These are phyloP conservation scores for Ascochyta viciae-villosae DNA, from an alignment of 2,329 filamentous ascomycete species.

Conservation along the genomic window DNA sequence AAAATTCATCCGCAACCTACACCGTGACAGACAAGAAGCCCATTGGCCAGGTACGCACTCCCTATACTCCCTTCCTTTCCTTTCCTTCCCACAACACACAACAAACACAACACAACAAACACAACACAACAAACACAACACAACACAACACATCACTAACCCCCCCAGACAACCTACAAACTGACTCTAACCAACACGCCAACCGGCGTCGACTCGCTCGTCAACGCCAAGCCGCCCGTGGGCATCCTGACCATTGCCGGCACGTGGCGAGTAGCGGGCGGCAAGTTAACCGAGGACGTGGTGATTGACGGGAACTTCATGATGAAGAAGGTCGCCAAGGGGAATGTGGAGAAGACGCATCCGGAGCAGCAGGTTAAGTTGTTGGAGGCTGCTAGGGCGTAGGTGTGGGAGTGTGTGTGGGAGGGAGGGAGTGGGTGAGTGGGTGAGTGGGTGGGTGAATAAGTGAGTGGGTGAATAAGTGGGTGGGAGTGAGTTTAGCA, in stretches of 20 bases:
- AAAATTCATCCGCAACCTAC: conserved; percentile 40
- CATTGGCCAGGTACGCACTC: conserved; percentile 41
- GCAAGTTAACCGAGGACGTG: conserved; percentile 46
- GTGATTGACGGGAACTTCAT: conserved; percentile 53
- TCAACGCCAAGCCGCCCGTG: conserved; percentile 50
- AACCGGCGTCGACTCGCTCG: conserved; percentile 46
- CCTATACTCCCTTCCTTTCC: not conserved
- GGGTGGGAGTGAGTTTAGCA: too few relatives aligned
- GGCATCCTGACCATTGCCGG: conserved; percentile 49
- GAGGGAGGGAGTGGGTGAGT: too few relatives aligned
- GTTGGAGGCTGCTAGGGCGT: conserved; percentile 36
- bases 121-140: too few relatives aligned
- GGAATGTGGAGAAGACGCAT: conserved; percentile 51
- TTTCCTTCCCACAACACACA: not conserved
- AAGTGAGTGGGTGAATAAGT: too few relatives aligned
- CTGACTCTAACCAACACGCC: conserved; percentile 49
- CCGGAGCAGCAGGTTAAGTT: conserved; percentile 48
- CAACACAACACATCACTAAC: not conserved
- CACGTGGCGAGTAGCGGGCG: conserved; percentile 47
- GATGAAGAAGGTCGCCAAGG: conserved; percentile 53
- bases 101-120: not conserved
- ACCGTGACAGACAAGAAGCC: conserved; percentile 51
- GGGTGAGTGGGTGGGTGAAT: too few relatives aligned
- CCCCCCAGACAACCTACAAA: conserved; percentile 48
- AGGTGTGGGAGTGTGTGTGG: not conserved